These are phyloP conservation scores for Alisma plantagoaquatica DNA, from an alignment of 106 monocot species.

Conservation along the genomic window DNA sequence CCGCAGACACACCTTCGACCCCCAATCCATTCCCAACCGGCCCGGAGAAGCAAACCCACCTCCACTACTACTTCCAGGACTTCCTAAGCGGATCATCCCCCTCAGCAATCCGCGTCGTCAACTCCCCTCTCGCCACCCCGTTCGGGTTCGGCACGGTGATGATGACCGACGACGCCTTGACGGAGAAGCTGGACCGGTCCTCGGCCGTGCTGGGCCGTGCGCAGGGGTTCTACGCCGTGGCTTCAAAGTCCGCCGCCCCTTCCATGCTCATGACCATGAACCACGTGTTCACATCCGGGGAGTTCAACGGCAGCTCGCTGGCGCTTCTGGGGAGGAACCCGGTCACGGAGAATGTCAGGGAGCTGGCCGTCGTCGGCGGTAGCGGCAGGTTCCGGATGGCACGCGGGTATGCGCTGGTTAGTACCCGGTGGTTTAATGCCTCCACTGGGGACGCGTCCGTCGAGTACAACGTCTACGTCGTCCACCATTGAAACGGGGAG, in stretches of 20 bases:
- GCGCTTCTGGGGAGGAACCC: conserved; percentile 8
- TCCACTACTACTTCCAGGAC: conserved; percentile 28
- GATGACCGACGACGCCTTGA: conserved; percentile 5
- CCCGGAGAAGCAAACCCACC: conserved; percentile 14
- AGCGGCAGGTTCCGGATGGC: conserved; percentile 10
- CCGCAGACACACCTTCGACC: neutral
- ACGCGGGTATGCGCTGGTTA: conserved; percentile 6
- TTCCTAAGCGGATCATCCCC: conserved; percentile 7
- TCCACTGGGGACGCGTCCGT: conserved; percentile 8
- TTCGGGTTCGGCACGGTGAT: conserved; percentile 6
- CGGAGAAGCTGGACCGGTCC: neutral
- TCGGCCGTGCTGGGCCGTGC: conserved; percentile 13
- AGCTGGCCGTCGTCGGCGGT: conserved; percentile 15
- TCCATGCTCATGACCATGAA: conserved; percentile 9
- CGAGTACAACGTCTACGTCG: conserved; percentile 17
- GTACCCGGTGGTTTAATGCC: neutral
- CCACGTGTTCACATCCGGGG: conserved; percentile 4
- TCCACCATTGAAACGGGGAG: too few species aligned
- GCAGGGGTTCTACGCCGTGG: conserved; percentile 13
- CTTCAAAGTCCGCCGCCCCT: neutral
- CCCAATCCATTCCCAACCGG: neutral
- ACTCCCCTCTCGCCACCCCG: neutral
- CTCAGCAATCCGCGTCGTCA: conserved; percentile 1
- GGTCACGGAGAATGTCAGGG: neutral
- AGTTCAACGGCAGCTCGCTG: conserved; percentile 11